These are phyloP conservation scores for Linaria vulgaris DNA, from an alignment of 257 asterid species.

Conservation along the genomic window DNA sequence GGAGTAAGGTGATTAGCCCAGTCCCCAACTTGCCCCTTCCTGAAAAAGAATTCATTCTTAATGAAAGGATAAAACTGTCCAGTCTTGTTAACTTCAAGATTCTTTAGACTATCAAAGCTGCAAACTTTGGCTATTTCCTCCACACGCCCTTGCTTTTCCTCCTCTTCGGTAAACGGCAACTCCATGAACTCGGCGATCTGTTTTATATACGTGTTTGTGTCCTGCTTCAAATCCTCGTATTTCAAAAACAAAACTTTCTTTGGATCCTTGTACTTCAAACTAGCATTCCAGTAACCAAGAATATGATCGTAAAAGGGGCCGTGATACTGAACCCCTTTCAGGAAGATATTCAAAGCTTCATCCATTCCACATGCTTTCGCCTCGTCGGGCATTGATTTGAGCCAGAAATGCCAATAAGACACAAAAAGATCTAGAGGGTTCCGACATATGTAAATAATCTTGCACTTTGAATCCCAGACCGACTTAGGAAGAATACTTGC, in stretches of 20 bases:
- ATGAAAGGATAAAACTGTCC: constrained; percentile 13
- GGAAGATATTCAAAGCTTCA: constrained; percentile 13
- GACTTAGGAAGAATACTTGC: constrained; percentile 5
- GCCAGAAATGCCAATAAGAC: constrained; percentile 22
- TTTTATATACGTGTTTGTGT: neutral
- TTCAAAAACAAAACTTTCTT: constrained; percentile 14
- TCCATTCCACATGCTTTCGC: constrained; percentile 20
- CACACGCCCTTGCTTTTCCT: constrained; percentile 11
- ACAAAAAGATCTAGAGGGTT: constrained; percentile 21
- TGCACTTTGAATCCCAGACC: constrained; percentile 19
- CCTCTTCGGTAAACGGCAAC: constrained; percentile 7
- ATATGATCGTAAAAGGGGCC: constrained; percentile 14
- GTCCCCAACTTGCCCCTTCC: constrained; percentile 21
- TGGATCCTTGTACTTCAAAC: neutral
- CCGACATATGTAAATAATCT: constrained; percentile 18
- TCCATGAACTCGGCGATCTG: constrained; percentile 19
- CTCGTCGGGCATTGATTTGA: constrained; percentile 13
- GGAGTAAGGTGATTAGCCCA: constrained; percentile 23
- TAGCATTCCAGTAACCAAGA: constrained; percentile 14
- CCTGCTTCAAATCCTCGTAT: constrained; percentile 19
- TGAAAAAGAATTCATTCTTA: constrained; percentile 10
- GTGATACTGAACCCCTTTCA: constrained; percentile 1
- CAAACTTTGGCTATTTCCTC: constrained; percentile 15
- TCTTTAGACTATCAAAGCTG: constrained; percentile 17
- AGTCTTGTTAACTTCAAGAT: constrained; percentile 12